Evolutionary conservation across 2,329 filamentous ascomycete genomes (phyloP).

Genomic region (Bretziella fagacearum): DNA sequence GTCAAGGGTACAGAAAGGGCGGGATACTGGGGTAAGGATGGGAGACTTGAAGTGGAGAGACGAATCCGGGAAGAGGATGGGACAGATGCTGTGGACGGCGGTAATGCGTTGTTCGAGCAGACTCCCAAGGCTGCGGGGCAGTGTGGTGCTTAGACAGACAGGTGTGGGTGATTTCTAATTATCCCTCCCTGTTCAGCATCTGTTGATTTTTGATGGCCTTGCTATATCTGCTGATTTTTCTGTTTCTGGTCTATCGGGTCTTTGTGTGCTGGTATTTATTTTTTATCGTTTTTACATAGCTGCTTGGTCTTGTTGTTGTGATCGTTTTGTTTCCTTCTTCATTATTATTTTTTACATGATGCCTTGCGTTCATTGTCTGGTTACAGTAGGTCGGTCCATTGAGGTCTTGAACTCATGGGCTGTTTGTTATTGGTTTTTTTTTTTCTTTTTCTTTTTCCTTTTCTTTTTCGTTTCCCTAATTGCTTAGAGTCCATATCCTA

Average conservation of each 20-base stretch:
- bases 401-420: too few relatives aligned
- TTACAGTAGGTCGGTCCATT: too few relatives aligned
- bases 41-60: constrained; percentile 51
- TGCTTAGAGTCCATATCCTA: too few relatives aligned
- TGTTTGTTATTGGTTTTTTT: neutral
- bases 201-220: neutral
- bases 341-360: too few relatives aligned
- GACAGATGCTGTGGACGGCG: constrained; percentile 12
- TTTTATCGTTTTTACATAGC: too few relatives aligned
- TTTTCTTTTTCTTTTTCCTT: neutral
- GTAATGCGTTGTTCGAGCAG: too few relatives aligned
- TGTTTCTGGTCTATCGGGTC: too few relatives aligned
- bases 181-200: neutral
- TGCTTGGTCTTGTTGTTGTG: too few relatives aligned
- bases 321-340: too few relatives aligned
- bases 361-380: too few relatives aligned
- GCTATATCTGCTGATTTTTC: too few relatives aligned
- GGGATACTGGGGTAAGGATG: constrained; percentile 51
- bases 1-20: constrained; percentile 45
- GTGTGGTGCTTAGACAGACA: constrained; percentile 24
- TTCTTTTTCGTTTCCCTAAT: neutral
- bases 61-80: constrained; percentile 46
- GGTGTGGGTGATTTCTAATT: constrained; percentile 17
- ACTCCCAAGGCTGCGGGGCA: constrained; percentile 29
- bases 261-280: too few relatives aligned